phyloP scores from a whole-genome alignment of 305 asterid species.

The Rubia tinctorum region DNA sequence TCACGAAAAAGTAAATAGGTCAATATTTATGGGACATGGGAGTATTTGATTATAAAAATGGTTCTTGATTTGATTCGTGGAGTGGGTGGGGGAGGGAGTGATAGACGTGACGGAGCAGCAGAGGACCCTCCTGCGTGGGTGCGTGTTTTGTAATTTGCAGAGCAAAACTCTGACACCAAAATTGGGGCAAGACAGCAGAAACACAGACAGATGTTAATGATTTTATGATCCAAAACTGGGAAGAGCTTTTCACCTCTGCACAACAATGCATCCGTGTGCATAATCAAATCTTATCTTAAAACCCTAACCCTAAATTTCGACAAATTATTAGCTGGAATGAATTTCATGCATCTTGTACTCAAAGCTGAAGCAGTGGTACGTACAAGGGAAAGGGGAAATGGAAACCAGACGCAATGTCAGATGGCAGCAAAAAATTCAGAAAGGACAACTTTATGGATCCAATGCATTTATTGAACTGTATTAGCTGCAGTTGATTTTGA shows the following conservation, averaged over 20 bases:
- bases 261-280: conserved; percentile 13
- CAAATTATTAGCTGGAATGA: not conserved
- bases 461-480: conserved; percentile 23
- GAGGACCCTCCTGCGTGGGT: conserved; percentile 4
- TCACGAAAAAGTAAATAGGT: too few species aligned
- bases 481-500: conserved; percentile 15
- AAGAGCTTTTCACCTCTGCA: conserved; percentile 14
- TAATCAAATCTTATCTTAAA: not conserved
- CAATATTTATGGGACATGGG: too few species aligned
- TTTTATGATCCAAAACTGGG: conserved; percentile 13
- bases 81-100: conserved; percentile 1
- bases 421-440: not conserved
- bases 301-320: conserved; percentile 25
- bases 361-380: not conserved
- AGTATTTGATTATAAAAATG: too few species aligned
- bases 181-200: not conserved
- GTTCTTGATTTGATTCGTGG: conserved; percentile 6
- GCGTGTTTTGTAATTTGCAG: not conserved
- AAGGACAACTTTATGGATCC: conserved; percentile 25
- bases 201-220: not conserved
- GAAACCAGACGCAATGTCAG: conserved; percentile 11
- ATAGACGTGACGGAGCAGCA: conserved; percentile 18
- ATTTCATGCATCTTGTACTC: not conserved
- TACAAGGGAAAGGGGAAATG: not conserved
- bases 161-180: conserved; percentile 12